These are phyloP conservation scores for Monilinia aucupariae DNA, from an alignment of 2,329 filamentous ascomycete species.

Conservation along the genomic window DNA sequence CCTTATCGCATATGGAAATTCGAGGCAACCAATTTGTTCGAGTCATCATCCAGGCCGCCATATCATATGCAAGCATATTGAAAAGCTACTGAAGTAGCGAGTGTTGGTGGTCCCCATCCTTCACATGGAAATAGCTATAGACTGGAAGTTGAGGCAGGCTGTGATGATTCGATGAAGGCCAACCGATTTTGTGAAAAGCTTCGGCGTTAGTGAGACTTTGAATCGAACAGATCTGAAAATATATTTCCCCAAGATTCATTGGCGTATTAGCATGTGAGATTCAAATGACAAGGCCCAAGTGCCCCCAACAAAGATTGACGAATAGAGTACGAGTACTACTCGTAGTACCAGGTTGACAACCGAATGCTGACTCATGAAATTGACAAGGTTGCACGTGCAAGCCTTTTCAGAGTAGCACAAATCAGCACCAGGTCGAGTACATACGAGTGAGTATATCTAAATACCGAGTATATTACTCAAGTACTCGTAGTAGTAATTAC, in stretches of 20 bases:
- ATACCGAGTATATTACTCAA: too few species aligned
- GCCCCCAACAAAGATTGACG: too few species aligned
- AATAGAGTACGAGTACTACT: too few species aligned
- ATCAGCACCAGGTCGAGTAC: too few species aligned
- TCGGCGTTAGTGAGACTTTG: not conserved
- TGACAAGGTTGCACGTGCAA: too few species aligned
- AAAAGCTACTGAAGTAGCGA: not conserved
- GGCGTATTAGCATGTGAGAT: not conserved
- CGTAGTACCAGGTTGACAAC: not conserved
- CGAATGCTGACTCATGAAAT: too few species aligned
- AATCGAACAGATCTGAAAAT: not conserved
- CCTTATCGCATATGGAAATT: not conserved
- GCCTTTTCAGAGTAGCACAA: too few species aligned
- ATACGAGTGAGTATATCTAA: too few species aligned
- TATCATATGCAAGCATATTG: not conserved
- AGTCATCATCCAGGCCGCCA: not conserved
- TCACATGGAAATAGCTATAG: not conserved
- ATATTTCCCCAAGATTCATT: not conserved
- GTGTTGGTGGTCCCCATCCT: not conserved
- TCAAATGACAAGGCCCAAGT: not conserved
- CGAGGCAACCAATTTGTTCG: not conserved
- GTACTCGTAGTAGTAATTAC: too few species aligned
- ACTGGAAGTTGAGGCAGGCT: not conserved
- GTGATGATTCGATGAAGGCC: not conserved
- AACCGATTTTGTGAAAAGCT: not conserved